Evolutionary conservation across 345 rosid species (phyloP).

Genomic region (Lumnitzera racemosa): DNA sequence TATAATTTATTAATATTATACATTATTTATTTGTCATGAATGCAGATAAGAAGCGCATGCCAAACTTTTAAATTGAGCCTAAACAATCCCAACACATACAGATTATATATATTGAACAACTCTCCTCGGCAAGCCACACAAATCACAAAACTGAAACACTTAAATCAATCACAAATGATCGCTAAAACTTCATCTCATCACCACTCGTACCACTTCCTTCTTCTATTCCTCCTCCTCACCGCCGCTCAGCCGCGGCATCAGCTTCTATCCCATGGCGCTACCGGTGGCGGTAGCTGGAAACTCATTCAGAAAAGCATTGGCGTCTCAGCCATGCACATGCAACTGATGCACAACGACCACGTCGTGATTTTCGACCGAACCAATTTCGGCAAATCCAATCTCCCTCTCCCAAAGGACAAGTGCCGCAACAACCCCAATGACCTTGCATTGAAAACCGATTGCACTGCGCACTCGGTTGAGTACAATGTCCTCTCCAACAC

Average conservation of each 20-base stretch:
- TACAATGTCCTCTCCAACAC: conserved; percentile 27
- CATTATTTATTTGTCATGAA: too few species aligned
- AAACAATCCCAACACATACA: too few species aligned
- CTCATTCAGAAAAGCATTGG: conserved; percentile 21
- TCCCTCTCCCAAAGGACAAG: conserved; percentile 28
- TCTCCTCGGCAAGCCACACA: too few species aligned
- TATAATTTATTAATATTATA: too few species aligned
- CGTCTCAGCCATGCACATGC: conserved; percentile 30
- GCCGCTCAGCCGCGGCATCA: not conserved
- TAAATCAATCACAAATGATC: too few species aligned
- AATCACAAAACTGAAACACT: too few species aligned
- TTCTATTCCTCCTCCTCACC: too few species aligned
- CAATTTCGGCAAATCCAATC: conserved; percentile 40
- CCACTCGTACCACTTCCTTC: too few species aligned
- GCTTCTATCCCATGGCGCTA: not conserved
- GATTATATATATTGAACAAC: too few species aligned
- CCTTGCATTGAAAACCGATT: conserved; percentile 7
- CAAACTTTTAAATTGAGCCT: too few species aligned
- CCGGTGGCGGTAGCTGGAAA: conserved; percentile 15
- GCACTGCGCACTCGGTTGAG: conserved; percentile 21
- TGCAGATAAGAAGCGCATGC: too few species aligned
- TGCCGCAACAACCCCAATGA: conserved; percentile 21
- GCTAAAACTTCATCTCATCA: too few species aligned
- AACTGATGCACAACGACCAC: conserved; percentile 26
- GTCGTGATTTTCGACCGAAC: conserved; percentile 30